phyloP scores from a whole-genome alignment of 2,329 filamentous ascomycete species.

The Colletotrichum neosansevieriae region DNA sequence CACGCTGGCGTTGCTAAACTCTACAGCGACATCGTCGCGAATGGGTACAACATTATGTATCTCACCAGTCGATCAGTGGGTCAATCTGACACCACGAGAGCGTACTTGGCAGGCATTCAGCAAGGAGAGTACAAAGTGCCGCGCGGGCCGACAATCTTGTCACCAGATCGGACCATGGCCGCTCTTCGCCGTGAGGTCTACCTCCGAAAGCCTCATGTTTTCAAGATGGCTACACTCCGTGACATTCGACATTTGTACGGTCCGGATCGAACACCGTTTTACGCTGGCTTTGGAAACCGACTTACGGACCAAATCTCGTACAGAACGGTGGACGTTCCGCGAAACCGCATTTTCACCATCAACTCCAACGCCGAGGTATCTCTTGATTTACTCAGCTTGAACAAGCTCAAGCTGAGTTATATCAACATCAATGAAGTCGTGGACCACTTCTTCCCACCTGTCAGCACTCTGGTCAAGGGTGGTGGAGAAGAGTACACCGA shows the following conservation, averaged over 20 bases:
- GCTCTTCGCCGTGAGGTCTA: conserved; percentile 93
- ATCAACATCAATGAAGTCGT: conserved; percentile 97
- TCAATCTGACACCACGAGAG: conserved; percentile 88
- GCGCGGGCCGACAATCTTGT: conserved; percentile 92
- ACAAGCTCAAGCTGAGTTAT: conserved; percentile 96
- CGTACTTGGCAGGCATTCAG: conserved; percentile 88
- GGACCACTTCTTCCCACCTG: conserved; percentile 97
- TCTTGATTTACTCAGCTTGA: conserved; percentile 88
- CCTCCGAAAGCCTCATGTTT: conserved; percentile 94
- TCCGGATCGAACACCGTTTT: conserved; percentile 84
- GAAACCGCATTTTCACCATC: conserved; percentile 96
- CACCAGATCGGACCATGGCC: conserved; percentile 93
- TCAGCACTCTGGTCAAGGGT: conserved; percentile 85
- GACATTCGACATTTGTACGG: conserved; percentile 93
- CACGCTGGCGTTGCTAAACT: conserved; percentile 96
- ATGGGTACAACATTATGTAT: conserved; percentile 99
- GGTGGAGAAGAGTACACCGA: conserved; percentile 97
- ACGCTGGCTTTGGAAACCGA: conserved; percentile 96
- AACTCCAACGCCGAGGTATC: conserved; percentile 98
- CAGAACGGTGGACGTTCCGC: conserved; percentile 93
- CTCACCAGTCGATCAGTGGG: conserved; percentile 94
- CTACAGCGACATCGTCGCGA: conserved; percentile 93
- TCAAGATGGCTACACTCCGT: conserved; percentile 98
- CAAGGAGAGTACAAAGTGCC: conserved; percentile 91
- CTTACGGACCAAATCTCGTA: conserved; percentile 97